Conservation (phyloP, 352 stramenopile species). For the Phytophthora sojae region DNA sequence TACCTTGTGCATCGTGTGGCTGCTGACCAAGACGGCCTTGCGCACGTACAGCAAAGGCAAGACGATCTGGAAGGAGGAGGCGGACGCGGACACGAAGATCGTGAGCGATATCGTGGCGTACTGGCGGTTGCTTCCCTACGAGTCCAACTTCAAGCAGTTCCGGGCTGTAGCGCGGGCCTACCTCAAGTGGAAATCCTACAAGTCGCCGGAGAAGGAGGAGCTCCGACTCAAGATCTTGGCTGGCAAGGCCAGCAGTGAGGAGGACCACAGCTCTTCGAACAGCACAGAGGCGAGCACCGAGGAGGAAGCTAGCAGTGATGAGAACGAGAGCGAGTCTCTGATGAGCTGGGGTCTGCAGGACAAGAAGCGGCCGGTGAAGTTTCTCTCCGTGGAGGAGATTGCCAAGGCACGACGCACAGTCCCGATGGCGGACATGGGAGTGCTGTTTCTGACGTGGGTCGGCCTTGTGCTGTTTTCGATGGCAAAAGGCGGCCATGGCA, state of each 20-base stretch:
- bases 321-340: conserved; percentile 66
- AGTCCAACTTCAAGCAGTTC: conserved; percentile 80
- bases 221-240: conserved; percentile 51
- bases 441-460: conserved; percentile 84
- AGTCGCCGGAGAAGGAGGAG: conserved; percentile 39
- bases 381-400: conserved; percentile 61
- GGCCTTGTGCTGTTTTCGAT: conserved; percentile 82
- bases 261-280: conserved; percentile 37
- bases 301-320: conserved; percentile 50
- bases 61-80: conserved; percentile 76
- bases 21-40: conserved; percentile 74
- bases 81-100: conserved; percentile 52
- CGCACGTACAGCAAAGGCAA: conserved; percentile 76
- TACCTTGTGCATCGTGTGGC: conserved; percentile 76
- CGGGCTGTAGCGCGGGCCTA: conserved; percentile 68
- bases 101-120: conserved; percentile 62
- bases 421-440: conserved; percentile 63
- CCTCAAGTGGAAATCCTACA: conserved; percentile 80
- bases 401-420: conserved; percentile 58
- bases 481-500: conserved; percentile 79
- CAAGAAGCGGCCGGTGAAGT: conserved; percentile 33
- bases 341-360: conserved; percentile 59
- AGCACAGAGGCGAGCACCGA: conserved; percentile 48
- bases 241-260: conserved; percentile 26
- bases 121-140: conserved; percentile 71